Conservation (phyloP, 768 basidiomycete species). For the Royoungia palumana region DNA sequence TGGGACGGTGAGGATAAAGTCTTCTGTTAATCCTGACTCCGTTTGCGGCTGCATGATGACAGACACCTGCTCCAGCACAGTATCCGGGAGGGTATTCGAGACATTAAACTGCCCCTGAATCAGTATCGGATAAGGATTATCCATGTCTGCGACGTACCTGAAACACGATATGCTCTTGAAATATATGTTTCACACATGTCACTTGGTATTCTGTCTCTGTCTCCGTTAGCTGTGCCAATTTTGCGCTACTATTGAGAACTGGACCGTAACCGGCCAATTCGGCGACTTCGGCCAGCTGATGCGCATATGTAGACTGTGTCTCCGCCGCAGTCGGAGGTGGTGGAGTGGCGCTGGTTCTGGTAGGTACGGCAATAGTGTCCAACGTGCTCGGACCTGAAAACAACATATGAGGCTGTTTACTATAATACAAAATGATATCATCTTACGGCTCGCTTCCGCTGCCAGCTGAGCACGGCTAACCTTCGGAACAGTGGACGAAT, state of each 20-base stretch:
- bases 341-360: slow-evolving; percentile 56
- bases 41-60: slow-evolving; percentile 86
- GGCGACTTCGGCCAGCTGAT: slow-evolving; percentile 83
- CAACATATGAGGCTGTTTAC: slow-evolving; percentile 10
- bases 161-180: slow-evolving; percentile 94
- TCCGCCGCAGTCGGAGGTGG: slow-evolving; percentile 83
- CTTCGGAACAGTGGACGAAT: slow-evolving; percentile 83
- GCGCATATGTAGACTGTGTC: slow-evolving; percentile 80
- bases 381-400: slow-evolving; percentile 73
- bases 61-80: slow-evolving; percentile 90
- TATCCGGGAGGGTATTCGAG: slow-evolving; percentile 94
- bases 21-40: slow-evolving; percentile 77
- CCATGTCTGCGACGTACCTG: slow-evolving; percentile 54
- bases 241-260: slow-evolving; percentile 81
- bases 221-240: slow-evolving; percentile 84
- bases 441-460: slow-evolving; percentile 81
- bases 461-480: slow-evolving; percentile 91
- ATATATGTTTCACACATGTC: slow-evolving; percentile 94
- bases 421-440: not conserved
- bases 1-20: slow-evolving; percentile 88
- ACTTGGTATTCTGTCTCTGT: slow-evolving; percentile 98
- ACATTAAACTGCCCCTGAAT: slow-evolving; percentile 76
- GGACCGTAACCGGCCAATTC: slow-evolving; percentile 84
- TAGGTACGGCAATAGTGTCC: slow-evolving; percentile 78
- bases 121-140: slow-evolving; percentile 2